phyloP scores from a whole-genome alignment of 1,284 basidiomycete species.

The Trichosporon coremiiforme region DNA sequence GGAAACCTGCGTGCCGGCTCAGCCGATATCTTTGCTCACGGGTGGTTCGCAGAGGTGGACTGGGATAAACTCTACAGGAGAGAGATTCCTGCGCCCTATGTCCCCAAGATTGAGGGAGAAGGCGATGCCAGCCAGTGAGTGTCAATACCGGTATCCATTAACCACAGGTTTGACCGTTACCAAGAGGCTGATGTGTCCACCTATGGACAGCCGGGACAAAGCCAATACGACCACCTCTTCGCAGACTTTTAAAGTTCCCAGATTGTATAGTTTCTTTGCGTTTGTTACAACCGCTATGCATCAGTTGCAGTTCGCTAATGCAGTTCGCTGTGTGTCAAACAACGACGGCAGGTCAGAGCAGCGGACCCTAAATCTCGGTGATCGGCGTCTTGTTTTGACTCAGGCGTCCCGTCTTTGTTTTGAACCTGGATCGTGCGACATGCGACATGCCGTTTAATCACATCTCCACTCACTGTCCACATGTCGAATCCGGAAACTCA shows the following conservation, averaged over 20 bases:
- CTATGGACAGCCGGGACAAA: conserved; percentile 55
- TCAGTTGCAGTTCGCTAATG: no score
- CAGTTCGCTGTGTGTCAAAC: no score
- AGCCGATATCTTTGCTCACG: conserved; percentile 90
- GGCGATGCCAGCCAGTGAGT: conserved; percentile 89
- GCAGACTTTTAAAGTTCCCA: conserved; percentile 47
- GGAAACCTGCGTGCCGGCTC: conserved; percentile 92
- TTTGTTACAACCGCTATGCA: not conserved
- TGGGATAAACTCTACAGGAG: conserved; percentile 82
- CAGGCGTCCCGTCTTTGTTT: no score
- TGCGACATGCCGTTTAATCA: no score
- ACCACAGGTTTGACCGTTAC: conserved; percentile 56
- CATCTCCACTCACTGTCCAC: not conserved
- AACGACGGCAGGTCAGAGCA: no score
- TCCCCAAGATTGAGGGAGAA: conserved; percentile 80
- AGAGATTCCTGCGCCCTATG: conserved; percentile 94
- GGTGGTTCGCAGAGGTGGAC: conserved; percentile 97
- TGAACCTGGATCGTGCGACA: no score
- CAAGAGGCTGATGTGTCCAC: conserved; percentile 57
- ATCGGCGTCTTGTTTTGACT: conserved; percentile 2
- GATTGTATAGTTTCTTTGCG: not conserved
- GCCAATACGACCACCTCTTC: conserved; percentile 56
- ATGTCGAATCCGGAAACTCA: not conserved
- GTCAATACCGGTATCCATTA: not conserved
- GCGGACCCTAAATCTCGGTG: not conserved